Conservation (phyloP, 805 yeast species). For the Kodamaea leandrae region DNA sequence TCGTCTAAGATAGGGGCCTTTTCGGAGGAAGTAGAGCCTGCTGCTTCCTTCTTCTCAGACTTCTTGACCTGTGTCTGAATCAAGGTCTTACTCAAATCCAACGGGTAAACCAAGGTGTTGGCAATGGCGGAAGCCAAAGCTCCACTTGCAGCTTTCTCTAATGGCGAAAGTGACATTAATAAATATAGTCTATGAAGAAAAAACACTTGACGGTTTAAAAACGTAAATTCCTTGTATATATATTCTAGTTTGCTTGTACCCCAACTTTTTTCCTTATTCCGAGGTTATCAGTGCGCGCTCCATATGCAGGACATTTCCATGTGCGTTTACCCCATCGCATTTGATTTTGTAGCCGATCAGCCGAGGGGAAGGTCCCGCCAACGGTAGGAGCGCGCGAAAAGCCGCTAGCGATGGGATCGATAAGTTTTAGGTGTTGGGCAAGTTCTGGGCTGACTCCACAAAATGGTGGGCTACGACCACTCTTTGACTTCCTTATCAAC, state of each 20-base stretch:
- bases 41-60: constrained; percentile 7
- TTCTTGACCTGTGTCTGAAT: constrained; percentile 65
- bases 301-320: constrained; percentile 6
- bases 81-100: constrained; percentile 73
- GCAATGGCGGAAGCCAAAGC: constrained; percentile 81
- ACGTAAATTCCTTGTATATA: constrained; percentile 3
- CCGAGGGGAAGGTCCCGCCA: constrained; percentile 3
- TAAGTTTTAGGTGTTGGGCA: too few relatives aligned
- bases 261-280: constrained; percentile 9
- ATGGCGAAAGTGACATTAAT: constrained; percentile 55
- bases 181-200: constrained; percentile 1
- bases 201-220: not conserved
- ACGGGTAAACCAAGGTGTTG: constrained; percentile 74
- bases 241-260: constrained; percentile 1
- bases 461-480: constrained; percentile 9
- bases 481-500: constrained; percentile 25
- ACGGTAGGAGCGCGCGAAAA: too few relatives aligned
- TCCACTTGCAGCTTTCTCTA: constrained; percentile 80
- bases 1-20: constrained; percentile 19
- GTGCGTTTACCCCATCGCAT: not conserved
- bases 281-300: constrained; percentile 4
- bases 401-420: too few relatives aligned
- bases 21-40: constrained; percentile 12
- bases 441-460: too few relatives aligned
- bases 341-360: constrained; percentile 1